These are phyloP conservation scores for Hansenula sp. DNA, from an alignment of 1,139 yeast genomes.

Conservation along the genomic window DNA sequence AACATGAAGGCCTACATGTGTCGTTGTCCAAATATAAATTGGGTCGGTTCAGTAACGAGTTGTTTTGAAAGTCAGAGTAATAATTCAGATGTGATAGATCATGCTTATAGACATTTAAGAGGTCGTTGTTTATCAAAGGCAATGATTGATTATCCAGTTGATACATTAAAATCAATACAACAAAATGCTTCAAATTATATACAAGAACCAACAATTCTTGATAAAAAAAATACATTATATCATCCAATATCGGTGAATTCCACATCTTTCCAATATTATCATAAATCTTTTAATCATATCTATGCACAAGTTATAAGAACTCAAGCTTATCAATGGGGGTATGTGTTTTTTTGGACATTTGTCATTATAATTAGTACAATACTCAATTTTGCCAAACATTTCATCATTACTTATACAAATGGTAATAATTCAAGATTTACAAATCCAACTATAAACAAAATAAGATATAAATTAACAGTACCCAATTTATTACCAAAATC, in stretches of 20 bases:
- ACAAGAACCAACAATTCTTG: constrained; percentile 20
- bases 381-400: constrained; percentile 23
- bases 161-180: constrained; percentile 26
- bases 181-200: constrained; percentile 29
- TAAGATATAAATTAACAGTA: constrained; percentile 14
- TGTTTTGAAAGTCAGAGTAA: constrained; percentile 29
- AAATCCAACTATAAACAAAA: constrained; percentile 7
- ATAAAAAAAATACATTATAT: constrained; percentile 12
- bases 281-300: constrained; percentile 28
- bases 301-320: constrained; percentile 26
- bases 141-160: constrained; percentile 25
- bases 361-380: constrained; percentile 26
- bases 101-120: constrained; percentile 33
- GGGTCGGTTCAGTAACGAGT: constrained; percentile 35
- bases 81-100: constrained; percentile 23
- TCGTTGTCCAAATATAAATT: constrained; percentile 33
- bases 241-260: constrained; percentile 29
- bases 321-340: constrained; percentile 38
- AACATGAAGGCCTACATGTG: constrained; percentile 31
- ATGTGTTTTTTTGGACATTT: constrained; percentile 34
- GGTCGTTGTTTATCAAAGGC: constrained; percentile 30
- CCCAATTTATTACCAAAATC: constrained; percentile 37
- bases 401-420: constrained; percentile 13
- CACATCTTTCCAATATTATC: constrained; percentile 27
- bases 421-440: constrained; percentile 9